phyloP scores from a whole-genome alignment of 371 early-diverging fungal genomes.

The Rhizopus arrhizus region DNA sequence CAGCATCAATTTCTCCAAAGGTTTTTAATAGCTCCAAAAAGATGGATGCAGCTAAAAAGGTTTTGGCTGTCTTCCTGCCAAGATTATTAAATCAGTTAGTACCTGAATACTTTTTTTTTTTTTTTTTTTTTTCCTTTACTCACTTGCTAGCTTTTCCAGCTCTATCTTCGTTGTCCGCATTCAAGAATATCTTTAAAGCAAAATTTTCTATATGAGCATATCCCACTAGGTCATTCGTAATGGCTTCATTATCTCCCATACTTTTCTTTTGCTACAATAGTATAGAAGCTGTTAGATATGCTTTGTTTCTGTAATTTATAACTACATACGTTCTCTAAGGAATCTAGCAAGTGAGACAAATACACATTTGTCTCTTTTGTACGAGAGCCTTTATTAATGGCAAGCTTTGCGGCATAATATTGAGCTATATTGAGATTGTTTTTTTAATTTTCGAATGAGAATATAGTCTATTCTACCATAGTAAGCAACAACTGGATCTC shows the following conservation, averaged over 20 bases:
- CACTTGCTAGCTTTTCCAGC: slow-evolving; percentile 75
- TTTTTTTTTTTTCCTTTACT: slow-evolving; percentile 20
- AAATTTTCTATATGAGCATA: slow-evolving; percentile 87
- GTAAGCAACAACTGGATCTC: slow-evolving; percentile 88
- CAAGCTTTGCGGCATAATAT: slow-evolving; percentile 87
- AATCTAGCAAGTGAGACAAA: slow-evolving; percentile 70
- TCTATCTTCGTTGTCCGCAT: slow-evolving; percentile 93
- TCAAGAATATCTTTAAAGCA: slow-evolving; percentile 86
- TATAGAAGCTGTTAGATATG: too few species aligned
- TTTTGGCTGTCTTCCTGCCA: slow-evolving; percentile 80
- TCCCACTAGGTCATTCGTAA: slow-evolving; percentile 79
- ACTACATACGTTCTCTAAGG: slow-evolving; percentile 69
- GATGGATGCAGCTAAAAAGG: slow-evolving; percentile 81
- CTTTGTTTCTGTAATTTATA: too few species aligned
- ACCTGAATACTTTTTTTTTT: background rate
- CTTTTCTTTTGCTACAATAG: slow-evolving; percentile 65
- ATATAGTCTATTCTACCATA: slow-evolving; percentile 42
- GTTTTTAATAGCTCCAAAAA: slow-evolving; percentile 81
- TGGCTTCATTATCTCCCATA: slow-evolving; percentile 67
- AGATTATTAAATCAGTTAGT: too few species aligned
- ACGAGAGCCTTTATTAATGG: slow-evolving; percentile 65
- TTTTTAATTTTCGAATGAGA: background rate
- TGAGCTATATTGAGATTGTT: slow-evolving; percentile 56
- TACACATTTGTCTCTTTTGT: slow-evolving; percentile 66
- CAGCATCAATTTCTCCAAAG: slow-evolving; percentile 78